These are phyloP conservation scores for Pelargonium fulgidum DNA, from an alignment of 441 rosid genomes.

Conservation along the genomic window DNA sequence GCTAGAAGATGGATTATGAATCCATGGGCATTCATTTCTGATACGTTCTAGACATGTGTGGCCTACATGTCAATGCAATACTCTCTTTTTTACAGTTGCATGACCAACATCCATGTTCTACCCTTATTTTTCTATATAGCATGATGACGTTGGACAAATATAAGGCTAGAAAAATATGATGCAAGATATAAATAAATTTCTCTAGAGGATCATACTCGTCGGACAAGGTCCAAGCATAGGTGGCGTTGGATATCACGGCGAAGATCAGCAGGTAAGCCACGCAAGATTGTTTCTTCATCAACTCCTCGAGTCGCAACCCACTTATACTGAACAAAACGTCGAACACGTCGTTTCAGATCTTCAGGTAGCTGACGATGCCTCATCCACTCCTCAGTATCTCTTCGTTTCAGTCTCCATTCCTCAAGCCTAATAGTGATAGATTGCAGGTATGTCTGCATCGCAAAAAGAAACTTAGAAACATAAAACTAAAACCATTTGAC, in stretches of 20 bases:
- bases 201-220: conserved; percentile 50
- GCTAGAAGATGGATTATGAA: too few relatives aligned
- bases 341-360: conserved; percentile 58
- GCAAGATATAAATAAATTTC: conserved; percentile 7
- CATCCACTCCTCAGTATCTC: conserved; percentile 98
- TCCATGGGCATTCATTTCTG: neutral
- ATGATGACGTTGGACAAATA: neutral
- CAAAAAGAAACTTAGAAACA: conserved; percentile 19
- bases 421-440: conserved; percentile 82
- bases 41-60: neutral
- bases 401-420: conserved; percentile 88
- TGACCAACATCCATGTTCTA: neutral
- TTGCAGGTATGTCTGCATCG: conserved; percentile 73
- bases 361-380: conserved; percentile 91
- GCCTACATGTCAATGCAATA: neutral
- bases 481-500: neutral
- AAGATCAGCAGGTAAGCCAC: conserved; percentile 76
- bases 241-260: conserved; percentile 84
- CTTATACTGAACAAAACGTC: conserved; percentile 73
- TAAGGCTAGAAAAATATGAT: neutral
- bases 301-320: conserved; percentile 95
- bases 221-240: conserved; percentile 83
- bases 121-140: neutral
- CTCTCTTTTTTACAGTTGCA: neutral
- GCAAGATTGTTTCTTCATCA: conserved; percentile 68